Percentiles rank a stretch among this genome's conserved stretches.
Evolutionary conservation across 352 stramenopile genomes (phyloP).

Genomic region (Globisporangium irregulare): DNA sequence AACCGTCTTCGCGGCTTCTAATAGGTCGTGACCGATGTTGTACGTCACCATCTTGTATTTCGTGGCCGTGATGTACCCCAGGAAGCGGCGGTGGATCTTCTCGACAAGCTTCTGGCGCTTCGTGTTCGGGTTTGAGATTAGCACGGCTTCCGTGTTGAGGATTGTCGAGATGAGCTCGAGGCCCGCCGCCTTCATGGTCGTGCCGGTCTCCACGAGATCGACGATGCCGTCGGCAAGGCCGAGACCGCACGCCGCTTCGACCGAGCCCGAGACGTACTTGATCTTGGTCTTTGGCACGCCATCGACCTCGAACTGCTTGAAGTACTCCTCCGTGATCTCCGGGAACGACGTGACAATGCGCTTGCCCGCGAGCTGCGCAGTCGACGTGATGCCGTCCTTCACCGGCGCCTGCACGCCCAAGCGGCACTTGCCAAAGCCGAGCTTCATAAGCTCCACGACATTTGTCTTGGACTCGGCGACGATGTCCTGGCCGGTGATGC

Average conservation of each 20-base stretch:
- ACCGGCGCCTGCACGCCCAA: conserved; percentile 95
- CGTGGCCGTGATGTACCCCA: conserved; percentile 95
- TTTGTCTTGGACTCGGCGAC: conserved; percentile 90
- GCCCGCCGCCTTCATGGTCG: conserved; percentile 97
- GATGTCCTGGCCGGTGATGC: conserved; percentile 97
- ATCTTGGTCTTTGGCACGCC: conserved; percentile 77
- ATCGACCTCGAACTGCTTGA: conserved; percentile 88
- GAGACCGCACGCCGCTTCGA: conserved; percentile 97
- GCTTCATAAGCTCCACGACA: conserved; percentile 91
- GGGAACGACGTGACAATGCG: conserved; percentile 98
- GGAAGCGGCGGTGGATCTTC: conserved; percentile 92
- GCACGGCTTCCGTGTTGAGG: conserved; percentile 89
- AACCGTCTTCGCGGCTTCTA: conserved; percentile 86
- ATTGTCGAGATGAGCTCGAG: conserved; percentile 95
- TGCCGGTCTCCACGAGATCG: conserved; percentile 98
- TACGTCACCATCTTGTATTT: conserved; percentile 99
- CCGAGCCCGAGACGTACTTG: conserved; percentile 97
- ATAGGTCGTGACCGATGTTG: conserved; percentile 92
- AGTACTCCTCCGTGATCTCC: conserved; percentile 92
- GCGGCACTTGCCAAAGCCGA: conserved; percentile 96
- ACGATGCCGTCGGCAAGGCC: conserved; percentile 97
- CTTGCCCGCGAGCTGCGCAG: conserved; percentile 89
- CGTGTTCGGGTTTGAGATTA: conserved; percentile 88
- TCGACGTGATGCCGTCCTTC: conserved; percentile 76
- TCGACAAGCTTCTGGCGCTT: conserved; percentile 63